phyloP scores from a whole-genome alignment of 2,329 filamentous ascomycete species.

The Aspergillus oerlinghausenensis region DNA sequence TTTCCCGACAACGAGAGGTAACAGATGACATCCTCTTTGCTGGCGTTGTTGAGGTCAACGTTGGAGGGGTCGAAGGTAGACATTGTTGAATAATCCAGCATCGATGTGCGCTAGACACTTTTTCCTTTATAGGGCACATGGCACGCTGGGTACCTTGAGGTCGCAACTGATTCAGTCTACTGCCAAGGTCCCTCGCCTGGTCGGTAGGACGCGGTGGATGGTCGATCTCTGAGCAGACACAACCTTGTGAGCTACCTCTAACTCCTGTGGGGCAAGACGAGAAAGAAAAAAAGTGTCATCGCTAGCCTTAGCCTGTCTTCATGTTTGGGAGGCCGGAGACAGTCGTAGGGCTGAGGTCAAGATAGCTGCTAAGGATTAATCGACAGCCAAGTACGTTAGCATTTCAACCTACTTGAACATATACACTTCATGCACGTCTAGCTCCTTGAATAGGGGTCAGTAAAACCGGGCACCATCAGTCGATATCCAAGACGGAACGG shows the following conservation, averaged over 20 bases:
- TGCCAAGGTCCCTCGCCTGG: not conserved
- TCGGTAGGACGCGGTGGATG: not conserved
- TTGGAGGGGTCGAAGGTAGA: conserved; percentile 34
- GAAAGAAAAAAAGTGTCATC: too few relatives aligned
- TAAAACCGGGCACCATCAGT: too few relatives aligned
- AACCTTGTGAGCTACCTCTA: not conserved
- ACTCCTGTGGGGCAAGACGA: not conserved
- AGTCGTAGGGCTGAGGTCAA: not conserved
- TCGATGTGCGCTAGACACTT: not conserved
- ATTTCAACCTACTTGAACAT: too few relatives aligned
- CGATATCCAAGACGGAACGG: too few relatives aligned
- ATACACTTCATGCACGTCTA: too few relatives aligned
- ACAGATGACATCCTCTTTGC: conserved; percentile 46
- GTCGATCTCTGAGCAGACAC: too few relatives aligned
- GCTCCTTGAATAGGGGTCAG: too few relatives aligned
- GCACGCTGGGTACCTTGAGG: not conserved
- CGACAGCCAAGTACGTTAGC: too few relatives aligned
- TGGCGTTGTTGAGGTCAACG: conserved; percentile 43
- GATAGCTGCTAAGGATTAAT: too few relatives aligned
- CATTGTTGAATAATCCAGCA: conserved; percentile 7
- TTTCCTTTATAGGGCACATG: not conserved
- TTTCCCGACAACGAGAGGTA: conserved; percentile 45
- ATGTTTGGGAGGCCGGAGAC: not conserved
- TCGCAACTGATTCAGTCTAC: not conserved
- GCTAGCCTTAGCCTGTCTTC: too few relatives aligned